Conservation (phyloP, 2,329 filamentous ascomycete species). For the Aspergillus tamarii region DNA sequence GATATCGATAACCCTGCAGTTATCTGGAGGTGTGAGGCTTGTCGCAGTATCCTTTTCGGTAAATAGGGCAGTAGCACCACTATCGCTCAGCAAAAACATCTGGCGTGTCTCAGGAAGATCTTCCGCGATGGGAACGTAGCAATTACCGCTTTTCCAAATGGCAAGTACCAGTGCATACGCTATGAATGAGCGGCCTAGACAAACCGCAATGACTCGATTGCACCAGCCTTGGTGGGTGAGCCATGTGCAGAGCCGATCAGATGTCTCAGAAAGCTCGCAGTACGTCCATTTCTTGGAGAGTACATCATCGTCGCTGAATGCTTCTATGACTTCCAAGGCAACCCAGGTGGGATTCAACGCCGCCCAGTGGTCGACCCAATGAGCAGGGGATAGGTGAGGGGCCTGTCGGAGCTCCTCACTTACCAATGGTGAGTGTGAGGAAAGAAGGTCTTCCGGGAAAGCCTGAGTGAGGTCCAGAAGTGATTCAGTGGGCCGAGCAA, state of each 20-base stretch:
- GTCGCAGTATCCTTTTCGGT: not conserved
- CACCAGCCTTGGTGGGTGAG: not conserved
- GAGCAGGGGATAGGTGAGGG: not conserved
- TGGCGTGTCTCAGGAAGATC: slow-evolving; percentile 16
- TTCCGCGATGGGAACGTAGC: slow-evolving; percentile 17
- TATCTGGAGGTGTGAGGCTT: not conserved
- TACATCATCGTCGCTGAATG: not conserved
- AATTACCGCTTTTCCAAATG: slow-evolving; percentile 19
- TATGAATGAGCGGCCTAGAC: slow-evolving; percentile 9
- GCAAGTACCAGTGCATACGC: slow-evolving; percentile 15
- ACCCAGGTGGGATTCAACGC: not conserved
- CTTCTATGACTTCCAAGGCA: not conserved
- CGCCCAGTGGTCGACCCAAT: not conserved
- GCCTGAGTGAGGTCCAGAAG: not conserved
- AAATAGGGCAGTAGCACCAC: not conserved
- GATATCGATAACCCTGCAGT: not conserved
- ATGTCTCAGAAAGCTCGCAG: not conserved
- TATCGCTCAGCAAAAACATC: not conserved
- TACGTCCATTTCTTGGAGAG: not conserved
- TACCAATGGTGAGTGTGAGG: not conserved
- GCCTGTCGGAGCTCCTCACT: not conserved
- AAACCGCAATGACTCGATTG: not conserved
- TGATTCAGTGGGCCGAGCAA: not conserved
- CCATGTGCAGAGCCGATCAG: not conserved
- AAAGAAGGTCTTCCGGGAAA: not conserved